These are phyloP conservation scores for Xylaria hypoxylon DNA, from an alignment of 2,329 filamentous ascomycete genomes.

Conservation along the genomic window DNA sequence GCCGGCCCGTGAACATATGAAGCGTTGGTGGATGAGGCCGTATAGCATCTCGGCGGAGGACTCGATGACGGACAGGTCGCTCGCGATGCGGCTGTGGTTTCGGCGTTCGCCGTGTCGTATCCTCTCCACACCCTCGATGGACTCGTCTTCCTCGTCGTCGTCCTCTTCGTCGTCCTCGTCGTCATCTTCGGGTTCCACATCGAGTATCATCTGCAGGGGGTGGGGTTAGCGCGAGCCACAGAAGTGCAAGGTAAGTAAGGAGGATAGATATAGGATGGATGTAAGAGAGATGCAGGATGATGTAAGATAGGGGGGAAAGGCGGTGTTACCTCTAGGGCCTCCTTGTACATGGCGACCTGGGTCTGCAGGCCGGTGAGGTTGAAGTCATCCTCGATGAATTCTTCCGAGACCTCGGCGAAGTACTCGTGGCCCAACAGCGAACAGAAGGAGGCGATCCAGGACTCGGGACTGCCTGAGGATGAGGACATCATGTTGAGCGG, in stretches of 20 bases:
- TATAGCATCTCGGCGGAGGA: conserved; percentile 98
- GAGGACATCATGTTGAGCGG: conserved; percentile 63
- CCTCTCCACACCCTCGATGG: conserved; percentile 71
- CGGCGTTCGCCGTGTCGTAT: conserved; percentile 72
- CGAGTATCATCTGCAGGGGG: conserved; percentile 83
- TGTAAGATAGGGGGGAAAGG: background rate
- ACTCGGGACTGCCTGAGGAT: conserved; percentile 76
- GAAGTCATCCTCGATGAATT: conserved; percentile 99
- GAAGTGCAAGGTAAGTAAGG: no score
- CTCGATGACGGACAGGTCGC: conserved; percentile 94
- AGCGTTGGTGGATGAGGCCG: conserved; percentile 96
- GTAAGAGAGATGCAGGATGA: no score
- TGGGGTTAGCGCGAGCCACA: conserved; percentile 38
- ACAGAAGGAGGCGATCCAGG: conserved; percentile 98
- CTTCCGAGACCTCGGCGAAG: conserved; percentile 98
- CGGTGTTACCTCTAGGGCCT: conserved; percentile 82
- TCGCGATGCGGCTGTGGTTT: conserved; percentile 85
- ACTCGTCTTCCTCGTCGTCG: conserved; percentile 78
- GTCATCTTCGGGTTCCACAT: conserved; percentile 95
- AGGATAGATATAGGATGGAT: no score
- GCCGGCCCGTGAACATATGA: conserved; percentile 94
- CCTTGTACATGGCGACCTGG: conserved; percentile 98
- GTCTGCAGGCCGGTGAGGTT: conserved; percentile 95
- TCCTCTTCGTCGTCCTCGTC: conserved; percentile 87
- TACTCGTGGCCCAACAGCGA: conserved; percentile 96